phyloP scores from a whole-genome alignment of 2,329 filamentous ascomycete genomes.

The Davidsoniella australis region DNA sequence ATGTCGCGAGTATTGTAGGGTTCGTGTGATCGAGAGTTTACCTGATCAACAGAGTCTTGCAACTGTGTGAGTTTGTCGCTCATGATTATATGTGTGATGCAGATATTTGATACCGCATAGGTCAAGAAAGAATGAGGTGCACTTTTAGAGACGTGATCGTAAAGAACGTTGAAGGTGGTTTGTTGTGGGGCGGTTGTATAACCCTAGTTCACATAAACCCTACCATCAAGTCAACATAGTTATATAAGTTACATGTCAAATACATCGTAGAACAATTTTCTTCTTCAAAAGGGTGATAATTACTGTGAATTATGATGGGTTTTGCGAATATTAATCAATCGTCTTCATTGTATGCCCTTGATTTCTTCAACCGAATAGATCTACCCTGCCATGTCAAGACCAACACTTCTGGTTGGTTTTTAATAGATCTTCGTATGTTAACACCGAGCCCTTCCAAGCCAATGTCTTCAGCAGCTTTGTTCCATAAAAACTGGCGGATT shows the following conservation, averaged over 20 bases:
- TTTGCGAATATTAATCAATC: too few species aligned
- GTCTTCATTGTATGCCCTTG: not conserved
- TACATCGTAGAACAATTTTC: too few species aligned
- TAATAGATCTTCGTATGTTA: constrained; percentile 24
- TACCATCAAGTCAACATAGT: too few species aligned
- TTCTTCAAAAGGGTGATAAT: too few species aligned
- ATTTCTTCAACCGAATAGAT: not conserved
- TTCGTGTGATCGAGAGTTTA: constrained; percentile 20
- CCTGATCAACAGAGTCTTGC: constrained; percentile 72
- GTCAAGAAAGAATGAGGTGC: not conserved
- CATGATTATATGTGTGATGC: constrained; percentile 26
- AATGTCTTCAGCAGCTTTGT: constrained; percentile 40
- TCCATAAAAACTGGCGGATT: constrained; percentile 58
- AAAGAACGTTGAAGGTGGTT: not conserved
- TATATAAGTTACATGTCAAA: too few species aligned
- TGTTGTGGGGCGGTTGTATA: too few species aligned
- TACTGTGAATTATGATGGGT: too few species aligned
- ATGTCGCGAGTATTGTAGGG: not conserved
- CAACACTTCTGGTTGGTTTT: constrained; percentile 23
- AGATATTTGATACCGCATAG: not conserved
- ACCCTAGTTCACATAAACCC: too few species aligned
- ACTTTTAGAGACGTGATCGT: not conserved
- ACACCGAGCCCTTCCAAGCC: constrained; percentile 45
- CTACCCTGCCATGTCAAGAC: constrained; percentile 34
- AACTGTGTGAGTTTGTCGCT: constrained; percentile 65